Base-by-base conservation (phyloP, 495 filamentous ascomycete species). In the Parathielavia hyrcaniae region DNA sequence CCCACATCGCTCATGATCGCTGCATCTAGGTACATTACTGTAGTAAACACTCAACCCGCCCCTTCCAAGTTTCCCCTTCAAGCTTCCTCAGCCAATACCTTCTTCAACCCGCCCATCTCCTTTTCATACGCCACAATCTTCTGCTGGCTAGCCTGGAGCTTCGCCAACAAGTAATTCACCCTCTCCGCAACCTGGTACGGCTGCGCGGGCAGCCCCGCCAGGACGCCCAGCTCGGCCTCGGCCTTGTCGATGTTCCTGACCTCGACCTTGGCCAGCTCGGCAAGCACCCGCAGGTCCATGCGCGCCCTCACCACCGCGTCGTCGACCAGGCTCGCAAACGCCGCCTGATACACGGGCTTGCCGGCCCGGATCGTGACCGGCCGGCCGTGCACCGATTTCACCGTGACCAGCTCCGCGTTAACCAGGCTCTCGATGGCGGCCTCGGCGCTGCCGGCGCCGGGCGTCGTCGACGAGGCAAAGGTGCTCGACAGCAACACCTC, bases 341-440 rank as follows among this genome's bases (percentile, higher is more conserved):
- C 91, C 3, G 89, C 84, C 39, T 81, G 83, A 74, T 91, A 95
- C 9, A 98, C 89, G 0, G 93, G 93, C 65, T 87, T 88, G 14
- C 90, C 91, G 3, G 89, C 87, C 50, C 81, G 84, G 64, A 98
- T 84, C 36, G 73, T 75, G 30, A 81, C 78, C 2, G 93, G 93
- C 6, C 89, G 87, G 8, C 92, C 92, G 57, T 86, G 82, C 39
- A 66, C 57, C 5, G 82, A 82, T n/a, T 80, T 76, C 55, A 98
- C 81, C 17, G 84, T 81, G 69, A 98, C 90, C 30, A 98, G 83
- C 69, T 96, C 95, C 0, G 87, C 84, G 69, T 91, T 88, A 60
- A 91, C 87, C 9, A 98, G 82, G 1, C 84, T 84, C 57, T 87
- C 87, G 5, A 98, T 76, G 0, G 83, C 86, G 5, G 78, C 67